These are phyloP conservation scores for Sarcodon aspratus DNA, from an alignment of 768 basidiomycete species.

Conservation along the genomic window DNA sequence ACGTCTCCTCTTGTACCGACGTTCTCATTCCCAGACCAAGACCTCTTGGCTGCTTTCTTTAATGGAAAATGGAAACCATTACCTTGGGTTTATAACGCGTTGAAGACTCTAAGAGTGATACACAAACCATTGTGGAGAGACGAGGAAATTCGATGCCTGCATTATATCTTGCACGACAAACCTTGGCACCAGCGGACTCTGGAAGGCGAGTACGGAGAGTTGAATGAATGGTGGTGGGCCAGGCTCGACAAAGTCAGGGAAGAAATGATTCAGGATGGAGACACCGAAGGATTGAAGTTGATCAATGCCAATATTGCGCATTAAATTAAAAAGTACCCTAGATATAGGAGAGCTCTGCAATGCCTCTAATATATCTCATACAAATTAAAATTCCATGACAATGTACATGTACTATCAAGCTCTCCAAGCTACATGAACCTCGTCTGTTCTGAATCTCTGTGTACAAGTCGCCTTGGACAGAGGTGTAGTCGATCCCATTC, in stretches of 20 bases:
- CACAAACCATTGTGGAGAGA: constrained; percentile 79
- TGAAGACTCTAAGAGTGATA: constrained; percentile 70
- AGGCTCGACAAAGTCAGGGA: constrained; percentile 30
- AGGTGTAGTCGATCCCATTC: constrained; percentile 81
- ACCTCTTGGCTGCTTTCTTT: constrained; percentile 77
- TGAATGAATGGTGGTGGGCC: constrained; percentile 78
- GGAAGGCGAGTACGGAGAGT: constrained; percentile 32
- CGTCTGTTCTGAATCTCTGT: constrained; percentile 91
- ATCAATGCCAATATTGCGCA: constrained; percentile 37
- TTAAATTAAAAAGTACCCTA: neutral
- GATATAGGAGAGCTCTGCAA: too few species aligned
- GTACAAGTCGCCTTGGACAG: constrained; percentile 80
- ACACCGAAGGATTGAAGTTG: constrained; percentile 38
- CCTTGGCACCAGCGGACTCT: constrained; percentile 61
- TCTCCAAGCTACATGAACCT: constrained; percentile 89
- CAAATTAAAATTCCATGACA: too few species aligned
- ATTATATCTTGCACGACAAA: constrained; percentile 81
- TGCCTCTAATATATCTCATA: too few species aligned
- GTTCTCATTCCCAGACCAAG: constrained; percentile 86
- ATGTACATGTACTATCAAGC: constrained; percentile 22
- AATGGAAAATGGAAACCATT: constrained; percentile 67
- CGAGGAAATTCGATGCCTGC: constrained; percentile 74
- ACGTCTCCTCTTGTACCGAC: constrained; percentile 39
- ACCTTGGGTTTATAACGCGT: constrained; percentile 84
- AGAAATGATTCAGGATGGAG: constrained; percentile 26